Percentiles rank a stretch among this genome's conserved stretches.
Evolutionary conservation across 139 green algal genomes (phyloP).

Genomic region (Pseudopediastrum boryanum): DNA sequence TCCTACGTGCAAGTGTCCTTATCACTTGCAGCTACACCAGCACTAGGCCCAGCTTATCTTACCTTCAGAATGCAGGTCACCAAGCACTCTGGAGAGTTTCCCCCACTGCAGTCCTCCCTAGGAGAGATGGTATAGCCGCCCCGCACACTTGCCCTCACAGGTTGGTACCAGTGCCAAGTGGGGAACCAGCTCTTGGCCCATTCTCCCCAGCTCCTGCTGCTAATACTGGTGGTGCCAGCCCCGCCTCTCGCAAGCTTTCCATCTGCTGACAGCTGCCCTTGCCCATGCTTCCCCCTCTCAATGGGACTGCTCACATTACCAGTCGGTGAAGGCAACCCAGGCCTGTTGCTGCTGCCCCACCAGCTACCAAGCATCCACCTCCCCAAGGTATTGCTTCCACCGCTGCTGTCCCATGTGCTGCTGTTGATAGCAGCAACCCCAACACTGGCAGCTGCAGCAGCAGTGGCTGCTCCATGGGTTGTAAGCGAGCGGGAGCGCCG

Average conservation of each 20-base stretch:
- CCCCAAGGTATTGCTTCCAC: no score
- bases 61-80: slow-evolving; percentile 69
- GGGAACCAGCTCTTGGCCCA: background rate
- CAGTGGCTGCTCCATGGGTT: background rate
- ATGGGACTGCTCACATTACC: no score
- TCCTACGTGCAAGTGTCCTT: no score
- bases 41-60: no score
- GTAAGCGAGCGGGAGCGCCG: no score
- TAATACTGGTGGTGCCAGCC: background rate
- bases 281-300: no score
- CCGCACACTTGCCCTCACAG: slow-evolving; percentile 35
- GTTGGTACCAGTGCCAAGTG: slow-evolving; percentile 20
- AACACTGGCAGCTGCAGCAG: background rate
- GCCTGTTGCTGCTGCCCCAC: no score
- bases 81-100: slow-evolving; percentile 45
- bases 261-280: no score
- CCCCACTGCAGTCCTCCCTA: slow-evolving; percentile 38
- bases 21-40: no score
- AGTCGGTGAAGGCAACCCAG: no score
- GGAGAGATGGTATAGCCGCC: slow-evolving; percentile 60
- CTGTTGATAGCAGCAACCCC: background rate
- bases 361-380: no score
- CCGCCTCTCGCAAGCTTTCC: no score
- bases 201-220: slow-evolving; percentile 11
- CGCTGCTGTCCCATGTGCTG: background rate